phyloP scores from a whole-genome alignment of 2,329 filamentous ascomycete genomes.

The Fusarium oligoseptatum region DNA sequence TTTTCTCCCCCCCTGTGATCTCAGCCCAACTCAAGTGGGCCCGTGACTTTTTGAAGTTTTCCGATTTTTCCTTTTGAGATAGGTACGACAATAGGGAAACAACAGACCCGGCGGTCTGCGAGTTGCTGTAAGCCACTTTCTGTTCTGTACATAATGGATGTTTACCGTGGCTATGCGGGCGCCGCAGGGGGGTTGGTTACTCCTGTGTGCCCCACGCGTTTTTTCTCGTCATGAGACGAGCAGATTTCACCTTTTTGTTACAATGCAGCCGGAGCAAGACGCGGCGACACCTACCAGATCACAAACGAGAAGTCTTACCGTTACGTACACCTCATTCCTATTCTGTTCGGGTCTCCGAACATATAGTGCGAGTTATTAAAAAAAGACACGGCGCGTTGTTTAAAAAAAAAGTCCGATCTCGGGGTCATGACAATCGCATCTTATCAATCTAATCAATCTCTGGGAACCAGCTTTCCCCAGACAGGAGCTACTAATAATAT shows the following conservation, averaged over 20 bases:
- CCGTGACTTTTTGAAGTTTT: conserved; percentile 19
- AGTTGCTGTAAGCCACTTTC: background rate
- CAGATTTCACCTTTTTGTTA: conserved; percentile 25
- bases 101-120: conserved; percentile 20
- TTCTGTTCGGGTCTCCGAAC: background rate
- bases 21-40: background rate
- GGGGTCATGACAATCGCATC: conserved; percentile 37
- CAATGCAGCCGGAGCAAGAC: background rate
- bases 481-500: conserved; percentile 29
- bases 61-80: background rate
- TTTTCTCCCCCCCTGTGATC: background rate
- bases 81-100: background rate
- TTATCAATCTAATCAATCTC: conserved; percentile 44
- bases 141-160: background rate
- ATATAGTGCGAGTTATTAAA: conserved; percentile 30
- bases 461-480: conserved; percentile 20
- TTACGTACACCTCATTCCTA: conserved; percentile 30
- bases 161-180: conserved; percentile 1
- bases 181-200: background rate
- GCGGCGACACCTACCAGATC: conserved; percentile 1
- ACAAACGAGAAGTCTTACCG: background rate
- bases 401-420: conserved; percentile 27
- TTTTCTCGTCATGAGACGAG: conserved; percentile 37
- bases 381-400: conserved; percentile 26
- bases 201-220: conserved; percentile 25